Conservation (phyloP, 2,329 filamentous ascomycete genomes). For the Aspergillus vadensis region DNA sequence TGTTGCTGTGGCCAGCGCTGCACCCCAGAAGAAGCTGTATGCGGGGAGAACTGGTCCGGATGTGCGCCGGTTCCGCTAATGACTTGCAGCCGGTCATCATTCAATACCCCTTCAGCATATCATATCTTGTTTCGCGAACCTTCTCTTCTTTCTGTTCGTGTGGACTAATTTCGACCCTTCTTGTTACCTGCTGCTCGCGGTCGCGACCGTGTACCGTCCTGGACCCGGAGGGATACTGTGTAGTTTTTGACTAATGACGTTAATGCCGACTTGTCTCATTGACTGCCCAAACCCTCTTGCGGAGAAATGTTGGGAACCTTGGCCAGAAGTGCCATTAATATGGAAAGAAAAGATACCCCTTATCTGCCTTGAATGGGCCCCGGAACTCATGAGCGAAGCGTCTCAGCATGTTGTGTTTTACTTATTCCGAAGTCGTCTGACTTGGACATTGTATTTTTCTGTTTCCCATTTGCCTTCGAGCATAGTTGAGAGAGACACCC, state of each 20-base stretch:
- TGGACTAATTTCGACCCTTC: neutral
- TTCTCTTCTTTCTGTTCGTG: neutral
- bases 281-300: neutral
- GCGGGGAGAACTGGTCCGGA: constrained; percentile 34
- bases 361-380: neutral
- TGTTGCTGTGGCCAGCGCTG: constrained; percentile 19
- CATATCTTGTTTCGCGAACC: neutral
- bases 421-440: constrained; percentile 9
- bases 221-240: neutral
- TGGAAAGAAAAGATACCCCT: neutral
- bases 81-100: neutral
- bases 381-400: constrained; percentile 5
- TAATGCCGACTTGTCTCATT: neutral
- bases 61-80: constrained; percentile 14
- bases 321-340: neutral
- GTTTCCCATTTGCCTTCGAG: constrained; percentile 8
- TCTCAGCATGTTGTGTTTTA: neutral
- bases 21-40: constrained; percentile 28
- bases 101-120: neutral
- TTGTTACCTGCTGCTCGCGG: neutral
- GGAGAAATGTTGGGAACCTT: neutral
- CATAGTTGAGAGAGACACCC: constrained; percentile 13
- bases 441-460: constrained; percentile 9
- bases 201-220: neutral
- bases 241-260: constrained; percentile 1